Conservation (phyloP, 2,329 filamentous ascomycete genomes). For the Alternaria arbusti region DNA sequence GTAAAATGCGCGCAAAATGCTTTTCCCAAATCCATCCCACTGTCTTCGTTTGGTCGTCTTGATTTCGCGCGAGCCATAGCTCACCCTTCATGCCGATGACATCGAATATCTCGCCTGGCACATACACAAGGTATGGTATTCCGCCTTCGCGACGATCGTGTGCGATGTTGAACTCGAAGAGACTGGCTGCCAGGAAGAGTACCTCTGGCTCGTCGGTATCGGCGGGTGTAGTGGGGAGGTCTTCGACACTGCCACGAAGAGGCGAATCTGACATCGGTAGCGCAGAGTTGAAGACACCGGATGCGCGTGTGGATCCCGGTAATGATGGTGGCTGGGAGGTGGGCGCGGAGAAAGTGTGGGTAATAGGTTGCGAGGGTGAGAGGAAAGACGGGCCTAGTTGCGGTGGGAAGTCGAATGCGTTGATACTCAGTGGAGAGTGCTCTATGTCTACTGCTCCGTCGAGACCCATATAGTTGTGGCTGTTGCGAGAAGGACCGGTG, state of each 20-base stretch:
- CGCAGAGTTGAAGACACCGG: slow-evolving; percentile 84
- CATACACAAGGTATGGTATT: slow-evolving; percentile 95
- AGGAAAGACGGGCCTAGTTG: slow-evolving; percentile 39
- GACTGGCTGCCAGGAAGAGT: slow-evolving; percentile 87
- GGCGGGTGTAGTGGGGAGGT: slow-evolving; percentile 47
- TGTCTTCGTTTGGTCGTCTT: slow-evolving; percentile 79
- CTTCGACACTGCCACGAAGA: slow-evolving; percentile 28
- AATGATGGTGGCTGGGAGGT: slow-evolving; percentile 30
- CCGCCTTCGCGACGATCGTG: slow-evolving; percentile 90
- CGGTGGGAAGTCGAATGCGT: slow-evolving; percentile 33
- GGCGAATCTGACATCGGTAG: slow-evolving; percentile 74
- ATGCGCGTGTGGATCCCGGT: slow-evolving; percentile 60
- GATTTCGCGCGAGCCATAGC: slow-evolving; percentile 96
- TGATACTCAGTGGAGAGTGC: slow-evolving; percentile 17
- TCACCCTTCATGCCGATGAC: slow-evolving; percentile 96
- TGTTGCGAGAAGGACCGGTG: slow-evolving; percentile 26
- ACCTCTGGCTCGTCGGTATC: slow-evolving; percentile 69
- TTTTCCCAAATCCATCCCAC: slow-evolving; percentile 99
- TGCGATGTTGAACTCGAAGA: slow-evolving; percentile 97
- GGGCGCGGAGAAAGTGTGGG: slow-evolving; percentile 25
- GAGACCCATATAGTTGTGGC: slow-evolving; percentile 30
- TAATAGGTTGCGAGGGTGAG: slow-evolving; percentile 24
- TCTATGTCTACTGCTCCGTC: slow-evolving; percentile 39
- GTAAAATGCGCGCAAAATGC: slow-evolving; percentile 70
- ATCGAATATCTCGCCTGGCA: slow-evolving; percentile 77